Base-by-base conservation (phyloP, 2,329 filamentous ascomycete genomes). In the Ceratocystiopsis minuta region DNA sequence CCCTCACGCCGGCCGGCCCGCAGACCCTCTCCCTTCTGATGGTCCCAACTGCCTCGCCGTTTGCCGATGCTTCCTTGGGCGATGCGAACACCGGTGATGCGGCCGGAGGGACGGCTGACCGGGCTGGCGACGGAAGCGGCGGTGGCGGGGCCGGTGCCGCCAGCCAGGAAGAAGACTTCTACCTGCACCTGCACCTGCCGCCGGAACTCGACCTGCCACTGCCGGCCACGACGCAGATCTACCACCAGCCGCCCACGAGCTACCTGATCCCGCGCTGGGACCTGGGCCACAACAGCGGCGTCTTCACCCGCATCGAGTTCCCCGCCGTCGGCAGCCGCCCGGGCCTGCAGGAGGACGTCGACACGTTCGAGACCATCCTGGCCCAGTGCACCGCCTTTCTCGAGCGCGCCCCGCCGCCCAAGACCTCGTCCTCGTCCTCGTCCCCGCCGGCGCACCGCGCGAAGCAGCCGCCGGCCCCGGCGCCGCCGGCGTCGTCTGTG, bases 261-360 rank as follows among this genome's bases (percentile, higher is more conserved):
- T 96, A 96, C 56, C 68, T 96, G 38, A 94, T 98, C 47, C 90
- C 90, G 15, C 78, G 88, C 50, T 95, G 88, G 86, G 88, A 96
- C 54, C 65, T 95, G 15, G 87, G 85, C 4, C 83, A 81, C 1
- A 82, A 90, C 43, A 80, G 78, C 49, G 87, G 86, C 45, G 84
- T 86, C 16, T 96, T 96, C 56, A 95, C 88, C 16, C 73, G 86
- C 43, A 85, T 98, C 55, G 81, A 95, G 56, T 96, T 98, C 51
- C 87, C 87, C 0, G 57, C 68, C 3, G 64, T 81, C 18, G 83
- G 83, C 16, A 75, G 67, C 46, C 77, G 82, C 32, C 67, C 72
- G 32, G 79, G 82, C 20, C 72, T 82, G 1, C 86, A 95, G 58
- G 87, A 94, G 55, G 87, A 95, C 58, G 70, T 94, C 41, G 86